Evolutionary conservation across 768 basidiomycete genomes (phyloP).

Genomic region (Boletus rufocinnamomeus): DNA sequence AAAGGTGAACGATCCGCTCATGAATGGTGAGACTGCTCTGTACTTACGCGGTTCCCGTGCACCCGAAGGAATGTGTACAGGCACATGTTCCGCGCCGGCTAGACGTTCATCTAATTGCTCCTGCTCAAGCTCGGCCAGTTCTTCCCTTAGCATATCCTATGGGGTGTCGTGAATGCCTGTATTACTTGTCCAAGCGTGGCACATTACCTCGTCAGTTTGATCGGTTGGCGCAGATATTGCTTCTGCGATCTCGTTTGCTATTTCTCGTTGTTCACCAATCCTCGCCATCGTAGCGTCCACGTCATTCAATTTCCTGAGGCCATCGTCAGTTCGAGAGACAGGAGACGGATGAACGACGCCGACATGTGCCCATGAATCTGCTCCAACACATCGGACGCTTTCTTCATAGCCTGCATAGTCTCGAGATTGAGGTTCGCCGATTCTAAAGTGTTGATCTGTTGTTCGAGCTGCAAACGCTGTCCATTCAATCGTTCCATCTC

Average conservation of each 20-base stretch:
- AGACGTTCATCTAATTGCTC: slow-evolving; percentile 85
- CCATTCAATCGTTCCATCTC: slow-evolving; percentile 87
- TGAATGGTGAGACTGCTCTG: not conserved
- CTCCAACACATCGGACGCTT: slow-evolving; percentile 85
- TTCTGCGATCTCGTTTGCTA: slow-evolving; percentile 91
- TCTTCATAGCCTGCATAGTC: slow-evolving; percentile 98
- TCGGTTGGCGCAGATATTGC: slow-evolving; percentile 73
- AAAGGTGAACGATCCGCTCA: slow-evolving; percentile 6
- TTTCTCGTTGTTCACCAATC: slow-evolving; percentile 87
- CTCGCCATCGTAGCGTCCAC: slow-evolving; percentile 88
- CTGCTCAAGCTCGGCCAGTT: slow-evolving; percentile 87
- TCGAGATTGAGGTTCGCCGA: slow-evolving; percentile 97
- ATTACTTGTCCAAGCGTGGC: not conserved
- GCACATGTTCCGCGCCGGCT: slow-evolving; percentile 85
- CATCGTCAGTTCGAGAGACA: slow-evolving; percentile 2
- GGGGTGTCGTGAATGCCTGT: slow-evolving; percentile 1
- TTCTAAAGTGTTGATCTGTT: slow-evolving; percentile 96
- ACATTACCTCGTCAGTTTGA: slow-evolving; percentile 75
- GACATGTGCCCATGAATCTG: slow-evolving; percentile 89
- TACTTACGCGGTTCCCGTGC: slow-evolving; percentile 54
- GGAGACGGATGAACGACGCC: slow-evolving; percentile 37
- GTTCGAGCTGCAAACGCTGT: slow-evolving; percentile 88
- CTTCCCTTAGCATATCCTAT: slow-evolving; percentile 75
- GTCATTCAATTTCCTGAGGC: slow-evolving; percentile 72
- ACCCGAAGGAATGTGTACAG: slow-evolving; percentile 77